Conservation (phyloP, 495 filamentous ascomycete genomes). For the Penicillium waksmanii region DNA sequence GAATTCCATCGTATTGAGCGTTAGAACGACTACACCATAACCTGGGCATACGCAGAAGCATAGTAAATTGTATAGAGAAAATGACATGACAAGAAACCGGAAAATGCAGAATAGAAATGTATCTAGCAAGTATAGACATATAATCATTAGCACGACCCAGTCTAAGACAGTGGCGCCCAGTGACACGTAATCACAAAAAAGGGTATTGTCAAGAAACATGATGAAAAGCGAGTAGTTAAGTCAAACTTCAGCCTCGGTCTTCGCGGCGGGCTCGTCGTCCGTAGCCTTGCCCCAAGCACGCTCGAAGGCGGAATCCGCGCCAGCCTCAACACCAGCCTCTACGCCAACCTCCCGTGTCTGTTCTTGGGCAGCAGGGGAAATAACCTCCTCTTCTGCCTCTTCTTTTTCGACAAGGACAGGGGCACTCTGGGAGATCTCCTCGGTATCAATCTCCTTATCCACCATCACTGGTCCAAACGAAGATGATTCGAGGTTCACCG, state of each 20-base stretch:
- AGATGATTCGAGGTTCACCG: conserved; percentile 23
- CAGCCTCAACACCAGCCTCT: not conserved
- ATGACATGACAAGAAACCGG: not conserved
- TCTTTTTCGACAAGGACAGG: conserved; percentile 20
- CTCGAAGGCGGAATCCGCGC: conserved; percentile 42
- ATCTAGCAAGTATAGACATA: conserved; percentile 12
- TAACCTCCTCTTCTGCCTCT: not conserved
- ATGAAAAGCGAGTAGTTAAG: conserved; percentile 8
- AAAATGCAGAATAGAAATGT: conserved; percentile 2
- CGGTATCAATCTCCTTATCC: conserved; percentile 22
- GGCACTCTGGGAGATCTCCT: conserved; percentile 15
- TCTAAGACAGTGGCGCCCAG: conserved; percentile 18
- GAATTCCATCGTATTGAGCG: too few relatives aligned
- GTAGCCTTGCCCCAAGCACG: conserved; percentile 50
- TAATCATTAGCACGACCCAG: conserved; percentile 21
- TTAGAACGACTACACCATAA: too few relatives aligned
- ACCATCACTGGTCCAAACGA: conserved; percentile 32
- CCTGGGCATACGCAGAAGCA: too few relatives aligned
- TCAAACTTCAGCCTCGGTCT: conserved; percentile 6
- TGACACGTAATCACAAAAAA: conserved; percentile 12
- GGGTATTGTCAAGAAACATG: conserved; percentile 24
- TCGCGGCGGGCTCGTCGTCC: conserved; percentile 25
- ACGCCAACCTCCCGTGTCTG: not conserved
- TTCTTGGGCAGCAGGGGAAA: conserved; percentile 2
- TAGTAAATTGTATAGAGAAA: not conserved